Base-by-base conservation (phyloP, 495 filamentous ascomycete genomes). In the Cladorrhinum samala region DNA sequence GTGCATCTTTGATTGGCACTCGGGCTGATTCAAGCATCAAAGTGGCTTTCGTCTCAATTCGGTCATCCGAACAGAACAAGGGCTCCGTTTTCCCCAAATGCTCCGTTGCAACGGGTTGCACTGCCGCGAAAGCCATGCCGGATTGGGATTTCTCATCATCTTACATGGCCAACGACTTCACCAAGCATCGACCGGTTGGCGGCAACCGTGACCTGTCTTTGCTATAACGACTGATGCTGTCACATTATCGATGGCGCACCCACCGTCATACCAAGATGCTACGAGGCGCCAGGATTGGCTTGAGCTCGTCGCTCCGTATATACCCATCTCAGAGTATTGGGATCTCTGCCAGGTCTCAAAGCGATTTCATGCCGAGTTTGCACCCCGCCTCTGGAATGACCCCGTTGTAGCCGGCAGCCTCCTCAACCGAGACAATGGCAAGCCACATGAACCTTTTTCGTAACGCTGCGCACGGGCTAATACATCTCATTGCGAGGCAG, bases 371-470 rank as follows among this genome's bases (percentile, higher is more conserved):
- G 6, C 40, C 46, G 61, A 68, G 14, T 77, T 78, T 49, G 72
- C 73, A 5, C 72, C 73, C 5, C 67, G 64, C 8, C 62, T 78
- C 17, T 78, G 75, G 75, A 64, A 66, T 59, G 72, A 77, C 57
- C 73, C 72, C 16, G 40, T 77, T 18, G 53, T 63, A 9, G 62
- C 59, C 14, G 48, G 60, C 16, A 50, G 61, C 45, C 52, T 44
- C 8, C 64, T 68, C 9, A 52, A 64, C 50, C 65, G 62, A 23
- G 67, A 70, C 50, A 55, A 68, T 50, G 72, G 72, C 68, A 41
- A 58, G 71, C 23, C 46, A 44, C 18, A 4, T 37, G 9, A 36
- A 17, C 27, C 20, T 38, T 37, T 40, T 23, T 14, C 8, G 6
- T 39, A 21, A 25, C 24, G n/a, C 6, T 36, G 18, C 40, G 37